A percentile compares a stretch with the other conserved stretches of the same genome.
Conservation (phyloP, 768 basidiomycete species). For the Hypholoma fasciculare region DNA sequence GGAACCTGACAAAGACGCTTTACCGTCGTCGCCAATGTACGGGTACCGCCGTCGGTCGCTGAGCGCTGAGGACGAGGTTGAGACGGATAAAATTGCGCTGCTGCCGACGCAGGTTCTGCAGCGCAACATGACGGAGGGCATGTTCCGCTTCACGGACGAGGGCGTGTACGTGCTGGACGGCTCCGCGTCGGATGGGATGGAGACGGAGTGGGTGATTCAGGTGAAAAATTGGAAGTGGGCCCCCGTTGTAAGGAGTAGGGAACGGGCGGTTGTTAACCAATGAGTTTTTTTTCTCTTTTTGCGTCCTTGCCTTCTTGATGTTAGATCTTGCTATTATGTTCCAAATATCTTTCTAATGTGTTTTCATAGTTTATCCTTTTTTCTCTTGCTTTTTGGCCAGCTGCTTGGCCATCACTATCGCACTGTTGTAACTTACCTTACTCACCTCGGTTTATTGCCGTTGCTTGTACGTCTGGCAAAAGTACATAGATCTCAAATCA, state of each 20-base stretch:
- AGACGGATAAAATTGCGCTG: background rate
- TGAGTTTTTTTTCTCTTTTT: background rate
- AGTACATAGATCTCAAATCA: no score
- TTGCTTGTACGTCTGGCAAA: no score
- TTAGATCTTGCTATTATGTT: no score
- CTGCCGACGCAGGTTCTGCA: constrained; percentile 36
- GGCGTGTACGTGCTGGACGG: constrained; percentile 35
- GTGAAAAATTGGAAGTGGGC: constrained; percentile 44
- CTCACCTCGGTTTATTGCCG: no score
- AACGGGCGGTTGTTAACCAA: background rate
- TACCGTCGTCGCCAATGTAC: constrained; percentile 6
- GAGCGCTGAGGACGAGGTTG: constrained; percentile 1
- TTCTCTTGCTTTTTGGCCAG: no score
- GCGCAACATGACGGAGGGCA: constrained; percentile 30
- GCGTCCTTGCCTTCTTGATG: background rate
- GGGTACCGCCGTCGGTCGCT: background rate
- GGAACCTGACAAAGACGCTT: constrained; percentile 10
- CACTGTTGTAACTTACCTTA: no score
- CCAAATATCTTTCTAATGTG: no score
- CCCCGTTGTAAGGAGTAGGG: constrained; percentile 1
- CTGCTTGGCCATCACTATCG: no score
- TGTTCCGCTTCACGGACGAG: constrained; percentile 39
- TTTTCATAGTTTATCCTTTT: no score
- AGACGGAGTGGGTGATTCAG: constrained; percentile 41
- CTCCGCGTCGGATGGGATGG: constrained; percentile 22